A percentile compares a stretch with the other conserved stretches of the same genome.
These are phyloP conservation scores for Aegilops tauschii DNA, from an alignment of 176 grass and related monocot genomes.

Conservation along the genomic window DNA sequence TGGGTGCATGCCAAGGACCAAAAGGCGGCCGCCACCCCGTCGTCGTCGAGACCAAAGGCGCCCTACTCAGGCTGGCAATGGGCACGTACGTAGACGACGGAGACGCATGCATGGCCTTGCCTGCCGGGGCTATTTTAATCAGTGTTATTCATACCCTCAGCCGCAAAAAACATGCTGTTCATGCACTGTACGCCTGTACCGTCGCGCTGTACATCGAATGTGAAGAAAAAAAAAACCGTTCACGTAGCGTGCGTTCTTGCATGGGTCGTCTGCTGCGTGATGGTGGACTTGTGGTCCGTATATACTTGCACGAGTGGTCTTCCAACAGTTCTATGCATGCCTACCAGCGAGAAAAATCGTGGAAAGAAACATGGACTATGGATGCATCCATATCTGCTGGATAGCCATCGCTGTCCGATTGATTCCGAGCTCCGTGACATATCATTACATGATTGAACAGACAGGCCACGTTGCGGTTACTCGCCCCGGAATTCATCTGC, in stretches of 20 bases:
- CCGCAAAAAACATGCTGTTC: neutral
- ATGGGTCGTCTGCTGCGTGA: neutral
- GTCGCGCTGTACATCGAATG: no score
- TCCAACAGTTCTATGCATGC: neutral
- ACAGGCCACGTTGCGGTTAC: constrained; percentile 16
- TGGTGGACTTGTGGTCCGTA: neutral
- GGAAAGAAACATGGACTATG: neutral
- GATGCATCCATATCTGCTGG: neutral
- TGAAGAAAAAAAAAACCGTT: no score
- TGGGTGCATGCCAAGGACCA: neutral
- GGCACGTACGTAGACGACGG: neutral
- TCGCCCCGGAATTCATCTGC: neutral
- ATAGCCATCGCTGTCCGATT: constrained; percentile 8
- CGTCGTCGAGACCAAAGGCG: neutral
- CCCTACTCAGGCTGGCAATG: neutral
- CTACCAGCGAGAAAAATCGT: neutral
- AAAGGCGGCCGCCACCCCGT: neutral
- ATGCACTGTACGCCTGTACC: neutral
- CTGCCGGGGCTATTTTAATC: neutral
- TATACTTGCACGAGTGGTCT: neutral
- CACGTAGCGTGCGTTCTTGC: neutral
- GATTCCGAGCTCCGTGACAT: neutral
- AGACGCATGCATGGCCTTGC: neutral
- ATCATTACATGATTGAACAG: constrained; percentile 12
- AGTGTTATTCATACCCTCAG: no score